Conservation (phyloP, 1,284 basidiomycete genomes). For the Cryptococcus maquisensis region DNA sequence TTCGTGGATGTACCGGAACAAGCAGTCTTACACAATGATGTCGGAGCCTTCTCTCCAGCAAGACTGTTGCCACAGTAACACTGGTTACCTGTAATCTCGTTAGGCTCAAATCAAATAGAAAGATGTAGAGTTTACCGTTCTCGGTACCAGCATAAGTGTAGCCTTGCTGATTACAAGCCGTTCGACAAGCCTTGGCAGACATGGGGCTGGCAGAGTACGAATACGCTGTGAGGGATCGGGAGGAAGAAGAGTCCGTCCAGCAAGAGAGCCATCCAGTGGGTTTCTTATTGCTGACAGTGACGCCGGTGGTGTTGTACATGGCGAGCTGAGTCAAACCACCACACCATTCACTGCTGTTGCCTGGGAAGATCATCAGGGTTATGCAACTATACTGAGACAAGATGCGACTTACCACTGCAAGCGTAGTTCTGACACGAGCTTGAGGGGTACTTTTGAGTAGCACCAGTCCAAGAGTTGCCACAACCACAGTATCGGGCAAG, state of each 20-base stretch:
- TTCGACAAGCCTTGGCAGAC: conserved; percentile 21
- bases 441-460: conserved; percentile 8
- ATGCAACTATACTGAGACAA: too few species aligned
- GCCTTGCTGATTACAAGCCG: conserved; percentile 12
- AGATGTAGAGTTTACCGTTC: background rate
- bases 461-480: conserved; percentile 19
- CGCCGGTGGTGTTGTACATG: conserved; percentile 14
- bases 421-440: conserved; percentile 17
- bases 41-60: conserved; percentile 11
- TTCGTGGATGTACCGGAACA: conserved; percentile 12
- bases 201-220: conserved; percentile 19
- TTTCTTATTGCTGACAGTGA: conserved; percentile 2
- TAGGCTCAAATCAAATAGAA: background rate
- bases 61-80: conserved; percentile 27
- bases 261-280: conserved; percentile 18
- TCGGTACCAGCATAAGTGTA: conserved; percentile 23
- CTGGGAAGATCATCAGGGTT: background rate
- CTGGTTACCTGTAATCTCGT: conserved; percentile 14
- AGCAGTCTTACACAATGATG: conserved; percentile 15
- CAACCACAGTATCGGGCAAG: conserved; percentile 23
- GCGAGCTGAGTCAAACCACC: conserved; percentile 13
- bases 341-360: conserved; percentile 14
- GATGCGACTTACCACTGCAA: conserved; percentile 2
- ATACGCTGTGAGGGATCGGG: conserved; percentile 13
- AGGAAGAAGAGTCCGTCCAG: conserved; percentile 15